Percentiles rank a stretch among this genome's conserved stretches.
Evolutionary conservation across 495 filamentous ascomycete genomes (phyloP).

Genomic region (Talaromyces nanjingensis): DNA sequence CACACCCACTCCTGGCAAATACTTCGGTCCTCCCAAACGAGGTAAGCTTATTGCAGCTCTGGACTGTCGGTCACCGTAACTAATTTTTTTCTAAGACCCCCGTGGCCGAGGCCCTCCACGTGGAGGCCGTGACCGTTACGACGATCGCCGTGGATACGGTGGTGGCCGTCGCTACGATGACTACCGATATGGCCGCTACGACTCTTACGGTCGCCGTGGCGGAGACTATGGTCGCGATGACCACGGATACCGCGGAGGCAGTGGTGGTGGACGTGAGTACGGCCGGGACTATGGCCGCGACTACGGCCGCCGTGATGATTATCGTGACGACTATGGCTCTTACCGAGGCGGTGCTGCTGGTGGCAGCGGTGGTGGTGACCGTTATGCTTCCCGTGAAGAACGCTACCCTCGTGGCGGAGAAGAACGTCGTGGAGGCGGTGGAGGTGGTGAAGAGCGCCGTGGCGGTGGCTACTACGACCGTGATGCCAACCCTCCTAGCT

Average conservation of each 20-base stretch:
- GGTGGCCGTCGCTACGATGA: constrained; percentile 33
- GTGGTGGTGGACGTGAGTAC: constrained; percentile 47
- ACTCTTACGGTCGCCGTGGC: constrained; percentile 43
- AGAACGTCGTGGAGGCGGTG: constrained; percentile 51
- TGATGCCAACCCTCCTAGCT: constrained; percentile 31
- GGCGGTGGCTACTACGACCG: constrained; percentile 41
- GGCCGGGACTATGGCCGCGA: constrained; percentile 46
- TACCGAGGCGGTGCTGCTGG: constrained; percentile 50
- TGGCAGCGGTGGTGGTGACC: constrained; percentile 47
- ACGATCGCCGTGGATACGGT: constrained; percentile 17
- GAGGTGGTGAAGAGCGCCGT: constrained; percentile 37
- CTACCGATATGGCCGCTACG: constrained; percentile 48
- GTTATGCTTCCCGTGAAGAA: constrained; percentile 60
- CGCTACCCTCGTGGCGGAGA: constrained; percentile 58
- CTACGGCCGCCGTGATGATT: constrained; percentile 28
- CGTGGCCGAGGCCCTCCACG: constrained; percentile 40
- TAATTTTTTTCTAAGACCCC: constrained; percentile 1
- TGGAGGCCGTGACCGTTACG: constrained; percentile 26
- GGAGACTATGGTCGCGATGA: constrained; percentile 49
- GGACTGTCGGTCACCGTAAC: not conserved
- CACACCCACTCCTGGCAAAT: constrained; percentile 96
- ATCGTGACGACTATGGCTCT: constrained; percentile 36
- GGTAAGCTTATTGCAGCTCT: constrained; percentile 50
- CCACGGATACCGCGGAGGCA: constrained; percentile 48
- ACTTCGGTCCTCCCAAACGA: constrained; percentile 97